A percentile compares a stretch with the other conserved stretches of the same genome.
Conservation (phyloP, 2,329 filamentous ascomycete species). For the Coniochaeta sp. region DNA sequence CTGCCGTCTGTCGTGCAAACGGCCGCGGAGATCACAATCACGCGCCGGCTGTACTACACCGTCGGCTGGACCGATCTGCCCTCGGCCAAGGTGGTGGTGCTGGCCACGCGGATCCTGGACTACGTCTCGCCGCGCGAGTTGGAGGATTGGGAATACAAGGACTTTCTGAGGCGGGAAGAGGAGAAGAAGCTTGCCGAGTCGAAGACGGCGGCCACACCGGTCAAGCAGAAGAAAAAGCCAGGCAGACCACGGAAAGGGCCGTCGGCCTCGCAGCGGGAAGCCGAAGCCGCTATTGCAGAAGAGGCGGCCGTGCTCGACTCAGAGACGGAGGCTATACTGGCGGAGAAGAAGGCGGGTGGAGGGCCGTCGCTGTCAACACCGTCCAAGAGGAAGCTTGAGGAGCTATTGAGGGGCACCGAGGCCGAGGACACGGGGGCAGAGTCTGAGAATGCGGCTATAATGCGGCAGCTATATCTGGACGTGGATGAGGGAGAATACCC, state of each 20-base stretch:
- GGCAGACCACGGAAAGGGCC: constrained; percentile 3
- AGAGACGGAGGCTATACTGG: background rate
- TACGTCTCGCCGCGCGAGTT: constrained; percentile 50
- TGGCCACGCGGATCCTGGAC: constrained; percentile 40
- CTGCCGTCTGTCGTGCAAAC: constrained; percentile 22
- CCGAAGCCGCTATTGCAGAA: background rate
- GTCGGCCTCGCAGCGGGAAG: background rate
- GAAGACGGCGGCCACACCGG: constrained; percentile 13
- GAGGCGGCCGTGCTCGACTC: background rate
- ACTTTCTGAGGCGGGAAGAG: constrained; percentile 34
- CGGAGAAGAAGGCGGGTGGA: background rate
- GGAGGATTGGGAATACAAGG: constrained; percentile 48
- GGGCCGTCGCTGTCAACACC: background rate
- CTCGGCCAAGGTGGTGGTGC: constrained; percentile 37
- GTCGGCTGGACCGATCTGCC: constrained; percentile 48
- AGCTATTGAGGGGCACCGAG: background rate
- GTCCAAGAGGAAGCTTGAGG: background rate
- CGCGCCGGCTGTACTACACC: constrained; percentile 42
- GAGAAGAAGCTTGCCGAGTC: constrained; percentile 22
- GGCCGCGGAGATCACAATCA: background rate
- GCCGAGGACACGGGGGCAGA: background rate
- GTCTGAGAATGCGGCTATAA: background rate
- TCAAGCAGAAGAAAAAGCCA: constrained; percentile 1
- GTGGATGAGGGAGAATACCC: background rate
- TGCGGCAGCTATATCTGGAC: background rate